Evolutionary conservation across 345 rosid genomes (phyloP).

Genomic region (Adansonia digitata): DNA sequence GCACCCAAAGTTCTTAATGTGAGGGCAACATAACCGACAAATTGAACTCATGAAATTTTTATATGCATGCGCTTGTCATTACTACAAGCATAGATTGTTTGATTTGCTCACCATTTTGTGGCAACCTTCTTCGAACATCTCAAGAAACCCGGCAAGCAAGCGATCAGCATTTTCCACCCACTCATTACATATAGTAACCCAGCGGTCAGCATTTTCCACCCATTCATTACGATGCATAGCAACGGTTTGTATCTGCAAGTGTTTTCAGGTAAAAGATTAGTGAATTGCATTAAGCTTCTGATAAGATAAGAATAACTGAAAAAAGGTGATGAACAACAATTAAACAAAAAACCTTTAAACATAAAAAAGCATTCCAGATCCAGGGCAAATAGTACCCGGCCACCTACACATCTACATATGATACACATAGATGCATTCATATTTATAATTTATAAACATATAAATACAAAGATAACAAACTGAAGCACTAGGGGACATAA

Average conservation of each 20-base stretch:
- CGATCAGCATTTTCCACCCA: constrained; percentile 99
- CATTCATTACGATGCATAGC: constrained; percentile 78
- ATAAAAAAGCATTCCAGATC: neutral
- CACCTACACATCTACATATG: neutral
- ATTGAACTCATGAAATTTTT: neutral
- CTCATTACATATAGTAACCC: constrained; percentile 93
- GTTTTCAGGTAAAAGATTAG: neutral
- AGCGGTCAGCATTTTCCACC: constrained; percentile 98
- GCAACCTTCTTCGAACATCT: constrained; percentile 97
- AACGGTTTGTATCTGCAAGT: constrained; percentile 67
- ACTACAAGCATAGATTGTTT: neutral
- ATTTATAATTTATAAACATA: neutral
- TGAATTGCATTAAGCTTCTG: neutral
- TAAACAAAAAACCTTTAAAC: neutral
- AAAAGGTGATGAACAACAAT: neutral
- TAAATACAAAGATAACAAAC: neutral
- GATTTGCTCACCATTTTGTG: constrained; percentile 81
- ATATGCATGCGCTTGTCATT: neutral
- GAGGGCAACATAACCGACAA: neutral
- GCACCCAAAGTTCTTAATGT: neutral
- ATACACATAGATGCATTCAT: neutral
- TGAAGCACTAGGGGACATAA: neutral
- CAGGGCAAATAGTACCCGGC: neutral
- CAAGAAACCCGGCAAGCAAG: constrained; percentile 94
- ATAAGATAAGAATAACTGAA: neutral